Conservation (phyloP, 2,329 filamentous ascomycete genomes). For the Rasamsonia emersonii region DNA sequence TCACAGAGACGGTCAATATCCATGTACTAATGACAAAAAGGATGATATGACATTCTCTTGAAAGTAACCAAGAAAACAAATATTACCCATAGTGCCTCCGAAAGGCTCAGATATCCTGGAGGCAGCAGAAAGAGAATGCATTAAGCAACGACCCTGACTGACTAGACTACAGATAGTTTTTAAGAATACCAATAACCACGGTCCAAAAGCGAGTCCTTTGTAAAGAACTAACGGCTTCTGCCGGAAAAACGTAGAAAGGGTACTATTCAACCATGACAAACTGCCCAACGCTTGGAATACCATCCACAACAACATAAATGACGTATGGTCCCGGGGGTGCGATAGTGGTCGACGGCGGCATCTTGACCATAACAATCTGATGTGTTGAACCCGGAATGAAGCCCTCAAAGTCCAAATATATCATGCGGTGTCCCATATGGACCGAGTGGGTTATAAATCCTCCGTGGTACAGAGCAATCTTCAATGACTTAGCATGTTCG, state of each 20-base stretch:
- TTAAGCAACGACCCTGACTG: no score
- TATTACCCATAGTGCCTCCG: no score
- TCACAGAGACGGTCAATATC: no score
- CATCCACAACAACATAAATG: constrained; percentile 50
- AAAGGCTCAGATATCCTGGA: no score
- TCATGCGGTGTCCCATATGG: constrained; percentile 54
- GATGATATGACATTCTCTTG: no score
- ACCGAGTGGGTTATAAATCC: constrained; percentile 54
- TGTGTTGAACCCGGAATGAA: constrained; percentile 39
- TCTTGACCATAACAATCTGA: constrained; percentile 41
- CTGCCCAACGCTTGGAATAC: constrained; percentile 45
- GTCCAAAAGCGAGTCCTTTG: not conserved
- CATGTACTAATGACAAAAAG: no score
- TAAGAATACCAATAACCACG: not conserved
- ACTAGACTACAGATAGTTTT: no score
- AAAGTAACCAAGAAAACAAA: no score
- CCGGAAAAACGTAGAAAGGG: not conserved
- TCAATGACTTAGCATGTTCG: constrained; percentile 34
- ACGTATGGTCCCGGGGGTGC: constrained; percentile 54
- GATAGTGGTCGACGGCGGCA: constrained; percentile 48
- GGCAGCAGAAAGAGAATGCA: no score
- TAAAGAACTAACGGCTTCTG: no score
- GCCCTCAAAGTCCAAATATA: constrained; percentile 43
- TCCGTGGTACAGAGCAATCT: constrained; percentile 48
- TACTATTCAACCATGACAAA: constrained; percentile 33